Percentiles rank a stretch among this genome's conserved stretches.
phyloP scores from a whole-genome alignment of 2,329 filamentous ascomycete species.

The Fusarium sacchari region DNA sequence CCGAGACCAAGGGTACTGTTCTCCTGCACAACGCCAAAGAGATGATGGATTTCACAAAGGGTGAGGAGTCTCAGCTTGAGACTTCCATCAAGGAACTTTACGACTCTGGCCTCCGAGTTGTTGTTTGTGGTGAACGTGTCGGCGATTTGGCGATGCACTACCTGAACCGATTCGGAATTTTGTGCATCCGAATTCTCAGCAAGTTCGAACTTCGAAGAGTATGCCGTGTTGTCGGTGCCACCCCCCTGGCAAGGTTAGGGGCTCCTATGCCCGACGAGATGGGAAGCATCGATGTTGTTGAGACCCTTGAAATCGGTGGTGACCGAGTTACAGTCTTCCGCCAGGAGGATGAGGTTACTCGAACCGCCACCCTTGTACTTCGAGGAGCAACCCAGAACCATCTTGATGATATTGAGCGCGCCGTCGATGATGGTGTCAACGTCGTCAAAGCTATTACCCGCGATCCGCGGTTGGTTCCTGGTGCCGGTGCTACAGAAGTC shows the following conservation, averaged over 20 bases:
- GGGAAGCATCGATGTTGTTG: conserved; percentile 92
- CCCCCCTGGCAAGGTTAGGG: conserved; percentile 92
- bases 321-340: conserved; percentile 98
- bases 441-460: conserved; percentile 98
- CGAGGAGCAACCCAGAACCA: conserved; percentile 98
- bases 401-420: conserved; percentile 94
- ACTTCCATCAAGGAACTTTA: conserved; percentile 92
- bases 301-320: conserved; percentile 97
- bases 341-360: conserved; percentile 91
- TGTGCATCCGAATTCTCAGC: conserved; percentile 95
- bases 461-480: conserved; percentile 89
- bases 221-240: conserved; percentile 95
- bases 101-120: conserved; percentile 90
- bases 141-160: conserved; percentile 97
- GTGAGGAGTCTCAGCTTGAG: conserved; percentile 93
- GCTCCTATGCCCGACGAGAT: conserved; percentile 99
- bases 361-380: conserved; percentile 93
- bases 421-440: conserved; percentile 97
- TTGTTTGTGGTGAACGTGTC: conserved; percentile 91
- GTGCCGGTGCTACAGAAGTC: conserved; percentile 93
- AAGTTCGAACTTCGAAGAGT: conserved; percentile 97
- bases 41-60: conserved; percentile 98
- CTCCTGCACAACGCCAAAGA: conserved; percentile 97
- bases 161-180: conserved; percentile 95
- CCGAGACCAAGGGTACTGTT: conserved; percentile 98